phyloP scores from a whole-genome alignment of 139 green algal genomes.

The Coccomyxa sp. region DNA sequence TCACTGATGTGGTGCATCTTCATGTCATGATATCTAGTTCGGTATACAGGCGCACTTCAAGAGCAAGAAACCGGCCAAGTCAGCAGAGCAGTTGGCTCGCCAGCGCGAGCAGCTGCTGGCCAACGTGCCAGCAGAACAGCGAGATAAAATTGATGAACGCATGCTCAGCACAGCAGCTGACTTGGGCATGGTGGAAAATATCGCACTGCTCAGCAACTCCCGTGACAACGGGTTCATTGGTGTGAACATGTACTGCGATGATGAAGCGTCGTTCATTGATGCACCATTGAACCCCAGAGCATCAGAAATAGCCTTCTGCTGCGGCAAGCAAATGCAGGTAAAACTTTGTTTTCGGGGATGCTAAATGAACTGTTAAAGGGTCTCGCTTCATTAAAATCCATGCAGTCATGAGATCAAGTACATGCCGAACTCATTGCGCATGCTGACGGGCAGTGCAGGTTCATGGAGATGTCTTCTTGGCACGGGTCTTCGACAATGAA shows the following conservation, averaged over 20 bases:
- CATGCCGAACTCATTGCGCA: neutral
- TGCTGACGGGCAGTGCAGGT: slow-evolving; percentile 40
- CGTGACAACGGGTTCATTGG: slow-evolving; percentile 39
- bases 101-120: slow-evolving; percentile 22
- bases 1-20: neutral
- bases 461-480: slow-evolving; percentile 79
- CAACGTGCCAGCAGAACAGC: slow-evolving; percentile 22
- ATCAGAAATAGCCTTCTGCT: slow-evolving; percentile 57
- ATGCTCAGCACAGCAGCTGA: slow-evolving; percentile 30
- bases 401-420: neutral
- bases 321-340: slow-evolving; percentile 68
- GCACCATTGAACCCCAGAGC: slow-evolving; percentile 67
- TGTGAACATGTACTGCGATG: slow-evolving; percentile 87
- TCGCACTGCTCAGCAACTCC: slow-evolving; percentile 69
- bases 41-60: slow-evolving; percentile 32
- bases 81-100: slow-evolving; percentile 6
- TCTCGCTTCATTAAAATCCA: neutral
- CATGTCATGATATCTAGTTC: neutral
- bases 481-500: slow-evolving; percentile 75
- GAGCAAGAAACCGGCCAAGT: slow-evolving; percentile 9
- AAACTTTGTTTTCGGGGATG: neutral
- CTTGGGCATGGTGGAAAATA: slow-evolving; percentile 67
- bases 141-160: slow-evolving; percentile 15
- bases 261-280: slow-evolving; percentile 60
- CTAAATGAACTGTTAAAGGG: neutral